Percentiles rank a stretch among this genome's conserved stretches.
These are phyloP conservation scores for Sordariomycetes sp. DNA, from an alignment of 2,329 filamentous ascomycete genomes.

Conservation along the genomic window DNA sequence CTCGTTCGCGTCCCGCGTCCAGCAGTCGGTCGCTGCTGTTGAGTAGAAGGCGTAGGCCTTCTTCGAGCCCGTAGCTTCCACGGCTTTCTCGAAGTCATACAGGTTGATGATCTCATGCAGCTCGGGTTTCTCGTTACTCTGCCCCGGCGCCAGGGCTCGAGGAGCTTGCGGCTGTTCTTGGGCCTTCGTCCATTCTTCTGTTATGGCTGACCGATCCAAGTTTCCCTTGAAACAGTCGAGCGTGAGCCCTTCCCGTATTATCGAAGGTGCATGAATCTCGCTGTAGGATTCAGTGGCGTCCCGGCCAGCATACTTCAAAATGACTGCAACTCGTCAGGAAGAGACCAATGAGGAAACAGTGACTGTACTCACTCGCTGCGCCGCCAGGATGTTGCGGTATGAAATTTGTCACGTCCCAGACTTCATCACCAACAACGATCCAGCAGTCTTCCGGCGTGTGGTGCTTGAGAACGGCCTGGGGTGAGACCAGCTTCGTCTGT, in stretches of 20 bases:
- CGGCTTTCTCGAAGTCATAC: conserved; percentile 14
- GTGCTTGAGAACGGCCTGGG: conserved; percentile 1
- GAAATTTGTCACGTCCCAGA: conserved; percentile 61
- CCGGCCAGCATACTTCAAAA: conserved; percentile 13
- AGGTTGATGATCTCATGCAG: conserved; percentile 13
- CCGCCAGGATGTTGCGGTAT: conserved; percentile 30
- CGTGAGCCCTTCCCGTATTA: conserved; percentile 11
- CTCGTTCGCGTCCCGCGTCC: conserved; percentile 12
- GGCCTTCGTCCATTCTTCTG: conserved; percentile 2
- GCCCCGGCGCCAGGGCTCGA: neutral
- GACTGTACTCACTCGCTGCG: conserved; percentile 1
- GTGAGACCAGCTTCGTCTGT: neutral
- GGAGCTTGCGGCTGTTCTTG: neutral
- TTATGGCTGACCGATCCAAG: conserved; percentile 6
- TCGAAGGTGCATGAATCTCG: conserved; percentile 10
- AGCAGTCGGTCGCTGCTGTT: conserved; percentile 13
- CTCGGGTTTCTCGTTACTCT: conserved; percentile 3
- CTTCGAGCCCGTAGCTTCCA: conserved; percentile 4
- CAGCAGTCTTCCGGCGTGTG: conserved; percentile 39
- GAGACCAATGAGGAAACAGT: neutral
- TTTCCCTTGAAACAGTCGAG: conserved; percentile 7
- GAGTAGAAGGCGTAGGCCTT: conserved; percentile 15
- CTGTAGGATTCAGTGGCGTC: conserved; percentile 15
- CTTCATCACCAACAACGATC: conserved; percentile 55
- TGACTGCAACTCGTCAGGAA: conserved; percentile 8